A percentile compares a stretch with the other conserved stretches of the same genome.
Conservation (phyloP, 805 yeast genomes). For the Saccharomyces cerevisiae region DNA sequence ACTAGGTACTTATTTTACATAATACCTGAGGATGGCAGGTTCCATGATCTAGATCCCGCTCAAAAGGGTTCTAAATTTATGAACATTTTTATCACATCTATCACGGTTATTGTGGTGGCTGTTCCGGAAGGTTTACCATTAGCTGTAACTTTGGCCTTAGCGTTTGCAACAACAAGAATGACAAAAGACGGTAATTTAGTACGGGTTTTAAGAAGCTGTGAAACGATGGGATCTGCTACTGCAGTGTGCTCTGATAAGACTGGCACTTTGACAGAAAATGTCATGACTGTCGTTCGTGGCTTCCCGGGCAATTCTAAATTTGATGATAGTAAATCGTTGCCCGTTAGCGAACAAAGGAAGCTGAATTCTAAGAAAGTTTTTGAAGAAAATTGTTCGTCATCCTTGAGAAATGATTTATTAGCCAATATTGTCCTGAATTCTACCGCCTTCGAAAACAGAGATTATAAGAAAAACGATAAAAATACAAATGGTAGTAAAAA, state of each 20-base stretch:
- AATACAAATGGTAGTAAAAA: background rate
- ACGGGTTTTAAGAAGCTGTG: conserved; percentile 89
- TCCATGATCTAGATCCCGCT: conserved; percentile 43
- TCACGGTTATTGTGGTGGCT: conserved; percentile 91
- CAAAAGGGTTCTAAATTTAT: conserved; percentile 78
- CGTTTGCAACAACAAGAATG: conserved; percentile 98
- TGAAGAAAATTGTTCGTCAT: conserved; percentile 8
- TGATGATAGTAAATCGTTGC: conserved; percentile 35
- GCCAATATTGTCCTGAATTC: conserved; percentile 72
- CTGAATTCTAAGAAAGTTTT: conserved; percentile 1
- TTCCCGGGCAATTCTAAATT: conserved; percentile 52
- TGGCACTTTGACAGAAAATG: conserved; percentile 91
- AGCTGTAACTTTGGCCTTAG: conserved; percentile 93
- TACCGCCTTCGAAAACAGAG: conserved; percentile 78
- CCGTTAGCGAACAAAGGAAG: background rate
- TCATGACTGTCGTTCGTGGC: conserved; percentile 83
- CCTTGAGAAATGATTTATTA: conserved; percentile 24
- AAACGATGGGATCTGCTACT: conserved; percentile 98
- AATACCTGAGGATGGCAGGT: conserved; percentile 40
- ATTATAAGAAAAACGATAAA: conserved; percentile 3
- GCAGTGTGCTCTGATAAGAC: conserved; percentile 96
- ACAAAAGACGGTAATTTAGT: conserved; percentile 92
- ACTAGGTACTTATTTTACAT: conserved; percentile 57
- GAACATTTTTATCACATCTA: conserved; percentile 81
- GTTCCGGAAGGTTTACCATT: conserved; percentile 99